A percentile compares a stretch with the other conserved stretches of the same genome.
Conservation (phyloP, 805 yeast species). For the Ogataea parapolymorpha region DNA sequence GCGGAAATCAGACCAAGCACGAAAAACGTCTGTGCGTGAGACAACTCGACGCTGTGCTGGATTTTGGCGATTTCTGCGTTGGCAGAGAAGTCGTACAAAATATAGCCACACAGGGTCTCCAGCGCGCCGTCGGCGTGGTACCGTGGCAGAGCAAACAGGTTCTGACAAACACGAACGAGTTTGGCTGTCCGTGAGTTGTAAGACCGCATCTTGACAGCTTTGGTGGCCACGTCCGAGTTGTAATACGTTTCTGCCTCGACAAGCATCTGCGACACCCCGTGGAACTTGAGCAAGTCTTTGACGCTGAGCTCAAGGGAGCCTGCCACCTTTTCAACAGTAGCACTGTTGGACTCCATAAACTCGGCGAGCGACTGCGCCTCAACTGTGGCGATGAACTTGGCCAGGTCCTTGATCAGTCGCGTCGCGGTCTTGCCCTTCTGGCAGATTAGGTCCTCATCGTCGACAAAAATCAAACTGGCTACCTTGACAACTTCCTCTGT, state of each 20-base stretch:
- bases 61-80: constrained; percentile 30
- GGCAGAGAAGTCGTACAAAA: constrained; percentile 43
- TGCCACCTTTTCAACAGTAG: constrained; percentile 29
- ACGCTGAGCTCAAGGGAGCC: constrained; percentile 27
- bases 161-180: constrained; percentile 29
- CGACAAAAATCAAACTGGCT: constrained; percentile 28
- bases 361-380: constrained; percentile 40
- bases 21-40: constrained; percentile 27
- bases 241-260: constrained; percentile 30
- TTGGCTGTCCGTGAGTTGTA: constrained; percentile 17
- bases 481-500: constrained; percentile 44
- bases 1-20: constrained; percentile 43
- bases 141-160: constrained; percentile 33
- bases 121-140: constrained; percentile 35
- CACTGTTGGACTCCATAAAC: constrained; percentile 34
- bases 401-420: constrained; percentile 44
- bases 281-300: constrained; percentile 28
- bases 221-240: constrained; percentile 14
- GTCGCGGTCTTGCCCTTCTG: constrained; percentile 23
- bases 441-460: constrained; percentile 25
- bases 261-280: constrained; percentile 28
- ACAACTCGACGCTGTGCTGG: constrained; percentile 24
- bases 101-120: constrained; percentile 39
- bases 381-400: constrained; percentile 49
- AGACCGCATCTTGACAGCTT: constrained; percentile 8